Conservation (phyloP, 179 eudicot genomes). For the Drosera spatulata region DNA sequence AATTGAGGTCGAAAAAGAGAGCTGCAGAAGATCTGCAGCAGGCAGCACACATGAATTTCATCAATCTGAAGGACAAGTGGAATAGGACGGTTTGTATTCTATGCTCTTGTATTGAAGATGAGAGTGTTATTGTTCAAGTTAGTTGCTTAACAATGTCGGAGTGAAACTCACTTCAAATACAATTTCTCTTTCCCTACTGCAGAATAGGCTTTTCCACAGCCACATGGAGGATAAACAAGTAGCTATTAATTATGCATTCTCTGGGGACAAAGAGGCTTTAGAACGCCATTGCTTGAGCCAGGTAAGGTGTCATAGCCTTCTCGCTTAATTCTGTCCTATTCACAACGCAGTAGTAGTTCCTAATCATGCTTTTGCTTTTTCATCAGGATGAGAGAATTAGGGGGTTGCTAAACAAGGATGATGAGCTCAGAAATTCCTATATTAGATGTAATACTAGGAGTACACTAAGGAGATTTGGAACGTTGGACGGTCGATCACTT, state of each 20-base stretch:
- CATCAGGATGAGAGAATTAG: constrained; percentile 61
- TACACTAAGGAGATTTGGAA: constrained; percentile 62
- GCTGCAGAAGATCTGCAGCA: constrained; percentile 19
- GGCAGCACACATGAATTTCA: no score
- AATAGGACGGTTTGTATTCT: no score
- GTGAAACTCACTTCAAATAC: no score
- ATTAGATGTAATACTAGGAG: constrained; percentile 48
- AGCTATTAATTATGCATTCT: constrained; percentile 37
- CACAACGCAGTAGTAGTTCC: background rate
- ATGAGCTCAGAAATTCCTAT: constrained; percentile 63
- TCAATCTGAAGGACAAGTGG: no score
- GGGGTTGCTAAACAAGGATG: constrained; percentile 64
- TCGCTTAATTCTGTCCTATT: background rate
- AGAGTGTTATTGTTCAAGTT: no score
- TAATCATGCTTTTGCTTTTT: constrained; percentile 3
- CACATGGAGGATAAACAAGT: constrained; percentile 43
- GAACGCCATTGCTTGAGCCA: constrained; percentile 51
- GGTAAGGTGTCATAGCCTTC: constrained; percentile 22
- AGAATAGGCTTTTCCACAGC: constrained; percentile 41
- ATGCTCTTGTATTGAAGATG: no score
- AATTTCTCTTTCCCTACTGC: constrained; percentile 16
- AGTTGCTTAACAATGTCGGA: no score
- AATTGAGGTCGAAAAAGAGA: constrained; percentile 14
- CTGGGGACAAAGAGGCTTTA: constrained; percentile 44
- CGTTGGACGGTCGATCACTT: constrained; percentile 73